These are phyloP conservation scores for Jamesozyma piceae DNA, from an alignment of 805 yeast genomes.

Conservation along the genomic window DNA sequence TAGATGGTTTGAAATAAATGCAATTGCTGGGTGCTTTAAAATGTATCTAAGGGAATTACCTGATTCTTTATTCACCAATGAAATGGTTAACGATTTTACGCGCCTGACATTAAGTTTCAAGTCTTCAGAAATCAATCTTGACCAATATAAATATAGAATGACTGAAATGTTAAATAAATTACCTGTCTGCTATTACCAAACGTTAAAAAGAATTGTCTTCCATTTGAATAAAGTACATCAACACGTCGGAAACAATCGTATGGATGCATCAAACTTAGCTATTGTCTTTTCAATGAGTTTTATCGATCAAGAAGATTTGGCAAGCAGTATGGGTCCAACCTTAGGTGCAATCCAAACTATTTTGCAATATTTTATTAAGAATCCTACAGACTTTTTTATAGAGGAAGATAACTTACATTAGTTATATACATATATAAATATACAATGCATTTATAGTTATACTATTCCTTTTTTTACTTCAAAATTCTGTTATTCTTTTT, in stretches of 20 bases:
- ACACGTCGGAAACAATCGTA: conserved; percentile 61
- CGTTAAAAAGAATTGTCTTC: conserved; percentile 54
- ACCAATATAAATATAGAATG: conserved; percentile 24
- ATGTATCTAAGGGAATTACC: conserved; percentile 78
- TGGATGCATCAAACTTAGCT: conserved; percentile 84
- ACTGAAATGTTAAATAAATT: conserved; percentile 33
- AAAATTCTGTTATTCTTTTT: no score
- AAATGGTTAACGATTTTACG: conserved; percentile 51
- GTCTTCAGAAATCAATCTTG: conserved; percentile 14
- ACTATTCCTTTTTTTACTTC: no score
- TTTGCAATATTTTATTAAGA: conserved; percentile 39
- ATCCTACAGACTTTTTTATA: conserved; percentile 29
- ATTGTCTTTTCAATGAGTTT: conserved; percentile 74
- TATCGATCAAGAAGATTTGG: conserved; percentile 36
- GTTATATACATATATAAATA: neutral
- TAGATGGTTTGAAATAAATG: conserved; percentile 70
- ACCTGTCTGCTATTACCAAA: conserved; percentile 58
- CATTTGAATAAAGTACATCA: conserved; percentile 66
- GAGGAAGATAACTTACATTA: neutral
- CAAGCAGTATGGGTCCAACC: conserved; percentile 39
- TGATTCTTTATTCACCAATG: conserved; percentile 66
- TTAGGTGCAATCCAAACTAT: conserved; percentile 47
- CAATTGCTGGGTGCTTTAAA: conserved; percentile 82
- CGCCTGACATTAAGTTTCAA: conserved; percentile 22
- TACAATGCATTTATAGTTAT: neutral